Conservation (phyloP, 2,329 filamentous ascomycete genomes). For the Pseudogymnoascus sp. region DNA sequence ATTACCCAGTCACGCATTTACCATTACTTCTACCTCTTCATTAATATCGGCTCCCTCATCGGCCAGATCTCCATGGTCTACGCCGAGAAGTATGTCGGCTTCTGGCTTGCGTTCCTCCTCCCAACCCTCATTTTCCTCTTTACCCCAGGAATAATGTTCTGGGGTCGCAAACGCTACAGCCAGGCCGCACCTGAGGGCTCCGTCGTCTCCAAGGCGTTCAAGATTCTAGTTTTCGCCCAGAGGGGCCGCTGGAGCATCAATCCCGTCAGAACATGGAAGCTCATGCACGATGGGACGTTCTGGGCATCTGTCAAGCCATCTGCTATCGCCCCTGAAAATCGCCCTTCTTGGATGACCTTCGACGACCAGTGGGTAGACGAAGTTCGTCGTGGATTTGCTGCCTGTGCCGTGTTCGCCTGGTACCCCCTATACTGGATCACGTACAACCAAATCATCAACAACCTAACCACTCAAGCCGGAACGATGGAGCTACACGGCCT, state of each 20-base stretch:
- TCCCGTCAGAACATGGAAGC: conserved; percentile 45
- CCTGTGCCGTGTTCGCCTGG: conserved; percentile 64
- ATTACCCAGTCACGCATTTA: conserved; percentile 29
- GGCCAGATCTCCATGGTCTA: conserved; percentile 42
- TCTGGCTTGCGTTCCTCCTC: conserved; percentile 40
- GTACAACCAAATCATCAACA: conserved; percentile 61
- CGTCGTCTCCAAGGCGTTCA: conserved; percentile 52
- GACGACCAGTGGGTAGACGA: conserved; percentile 73
- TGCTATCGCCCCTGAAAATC: conserved; percentile 48
- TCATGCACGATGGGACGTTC: conserved; percentile 47
- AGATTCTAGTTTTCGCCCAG: conserved; percentile 46
- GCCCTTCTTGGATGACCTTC: conserved; percentile 69
- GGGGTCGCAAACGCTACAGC: conserved; percentile 51
- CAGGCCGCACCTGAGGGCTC: conserved; percentile 56
- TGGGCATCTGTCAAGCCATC: conserved; percentile 55
- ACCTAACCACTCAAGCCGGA: conserved; percentile 55
- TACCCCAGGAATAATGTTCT: conserved; percentile 50
- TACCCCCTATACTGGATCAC: conserved; percentile 58
- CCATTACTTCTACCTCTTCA: conserved; percentile 43
- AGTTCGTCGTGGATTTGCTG: conserved; percentile 47
- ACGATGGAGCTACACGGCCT: conserved; percentile 45
- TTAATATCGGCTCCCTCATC: conserved; percentile 42
- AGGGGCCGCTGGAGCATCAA: conserved; percentile 51
- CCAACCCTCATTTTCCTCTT: conserved; percentile 39
- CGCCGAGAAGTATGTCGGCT: conserved; percentile 46